These are phyloP conservation scores for Asclepias syriaca DNA, from an alignment of 257 asterid genomes.

Conservation along the genomic window DNA sequence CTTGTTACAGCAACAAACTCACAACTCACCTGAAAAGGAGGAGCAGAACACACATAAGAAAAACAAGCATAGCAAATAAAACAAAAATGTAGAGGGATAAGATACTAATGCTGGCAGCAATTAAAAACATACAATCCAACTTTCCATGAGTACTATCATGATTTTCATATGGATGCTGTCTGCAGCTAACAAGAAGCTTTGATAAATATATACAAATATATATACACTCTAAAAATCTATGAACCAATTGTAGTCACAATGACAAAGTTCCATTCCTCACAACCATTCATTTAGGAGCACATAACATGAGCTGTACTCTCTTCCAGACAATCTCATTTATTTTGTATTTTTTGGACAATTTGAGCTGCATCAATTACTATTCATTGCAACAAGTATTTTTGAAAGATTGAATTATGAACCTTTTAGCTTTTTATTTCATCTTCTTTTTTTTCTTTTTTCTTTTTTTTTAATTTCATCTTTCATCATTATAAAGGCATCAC, in stretches of 20 bases:
- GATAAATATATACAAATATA: background rate
- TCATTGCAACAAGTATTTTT: background rate
- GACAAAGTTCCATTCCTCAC: background rate
- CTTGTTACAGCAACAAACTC: slow-evolving; percentile 81
- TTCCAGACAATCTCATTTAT: background rate
- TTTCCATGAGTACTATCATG: background rate
- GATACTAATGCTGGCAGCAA: background rate
- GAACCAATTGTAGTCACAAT: background rate
- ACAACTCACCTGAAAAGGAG: slow-evolving; percentile 51
- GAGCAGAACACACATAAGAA: slow-evolving; percentile 7
- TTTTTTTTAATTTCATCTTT: background rate
- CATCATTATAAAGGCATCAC: background rate
- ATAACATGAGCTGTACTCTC: background rate
- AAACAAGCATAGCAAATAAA: background rate
- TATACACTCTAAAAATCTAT: background rate
- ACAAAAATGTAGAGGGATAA: slow-evolving; percentile 6
- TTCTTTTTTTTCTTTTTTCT: background rate
- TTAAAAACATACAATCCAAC: background rate
- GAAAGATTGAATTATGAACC: background rate
- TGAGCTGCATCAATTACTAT: background rate
- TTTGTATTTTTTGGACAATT: background rate
- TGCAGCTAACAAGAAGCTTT: background rate
- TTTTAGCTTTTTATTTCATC: background rate
- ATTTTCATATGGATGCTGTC: background rate
- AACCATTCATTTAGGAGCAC: background rate